A percentile compares a stretch with the other conserved stretches of the same genome.
Conservation (phyloP, 768 basidiomycete genomes). For the Lentinula edodes region DNA sequence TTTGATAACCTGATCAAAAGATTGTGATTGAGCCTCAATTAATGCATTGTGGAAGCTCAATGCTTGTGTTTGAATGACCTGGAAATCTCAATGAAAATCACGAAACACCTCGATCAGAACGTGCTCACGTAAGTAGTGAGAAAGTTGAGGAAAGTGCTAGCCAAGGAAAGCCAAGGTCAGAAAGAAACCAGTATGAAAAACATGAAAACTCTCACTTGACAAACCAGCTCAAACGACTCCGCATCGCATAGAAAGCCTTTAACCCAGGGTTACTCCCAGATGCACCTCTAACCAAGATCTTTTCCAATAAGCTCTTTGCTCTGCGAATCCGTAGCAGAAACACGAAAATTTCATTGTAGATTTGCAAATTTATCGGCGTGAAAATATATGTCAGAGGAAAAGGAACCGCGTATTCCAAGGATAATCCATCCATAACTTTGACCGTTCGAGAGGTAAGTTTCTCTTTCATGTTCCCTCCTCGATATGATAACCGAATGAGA, state of each 20-base stretch:
- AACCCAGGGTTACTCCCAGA: slow-evolving; percentile 36
- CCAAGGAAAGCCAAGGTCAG: not conserved
- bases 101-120: not conserved
- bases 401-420: slow-evolving; percentile 75
- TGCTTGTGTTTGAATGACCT: slow-evolving; percentile 70
- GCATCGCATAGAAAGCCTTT: slow-evolving; percentile 72
- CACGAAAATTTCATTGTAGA: slow-evolving; percentile 63
- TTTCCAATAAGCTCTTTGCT: slow-evolving; percentile 66
- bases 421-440: slow-evolving; percentile 58
- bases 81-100: slow-evolving; percentile 3
- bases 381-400: slow-evolving; percentile 82
- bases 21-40: slow-evolving; percentile 41
- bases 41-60: slow-evolving; percentile 54
- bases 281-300: slow-evolving; percentile 59
- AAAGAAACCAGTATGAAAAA: not conserved
- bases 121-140: slow-evolving; percentile 62
- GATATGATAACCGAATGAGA: slow-evolving; percentile 68
- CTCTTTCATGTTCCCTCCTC: slow-evolving; percentile 32
- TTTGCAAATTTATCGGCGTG: slow-evolving; percentile 45
- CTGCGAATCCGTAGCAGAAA: slow-evolving; percentile 70
- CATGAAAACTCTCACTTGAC: slow-evolving; percentile 55
- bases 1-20: slow-evolving; percentile 67
- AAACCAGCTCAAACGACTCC: slow-evolving; percentile 79
- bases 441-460: slow-evolving; percentile 46
- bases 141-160: slow-evolving; percentile 62